Evolutionary conservation across 306 rosid genomes (phyloP).

Genomic region (Vicia faba): DNA sequence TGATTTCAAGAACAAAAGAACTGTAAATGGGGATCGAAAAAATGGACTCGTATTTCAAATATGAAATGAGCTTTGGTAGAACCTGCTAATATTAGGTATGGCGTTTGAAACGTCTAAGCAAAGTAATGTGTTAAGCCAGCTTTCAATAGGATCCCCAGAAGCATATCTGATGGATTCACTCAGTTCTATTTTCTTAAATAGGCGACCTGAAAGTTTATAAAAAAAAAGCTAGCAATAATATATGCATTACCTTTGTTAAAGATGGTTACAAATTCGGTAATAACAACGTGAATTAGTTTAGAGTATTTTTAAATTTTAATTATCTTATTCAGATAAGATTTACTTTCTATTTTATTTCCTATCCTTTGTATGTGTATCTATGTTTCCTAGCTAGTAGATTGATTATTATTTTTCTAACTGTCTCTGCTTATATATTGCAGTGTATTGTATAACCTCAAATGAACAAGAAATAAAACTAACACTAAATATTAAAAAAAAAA

Average conservation of each 20-base stretch:
- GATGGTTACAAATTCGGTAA: background rate
- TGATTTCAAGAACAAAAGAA: slow-evolving; percentile 41
- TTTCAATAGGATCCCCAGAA: slow-evolving; percentile 85
- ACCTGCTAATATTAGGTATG: slow-evolving; percentile 81
- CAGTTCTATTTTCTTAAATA: slow-evolving; percentile 82
- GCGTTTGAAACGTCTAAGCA: slow-evolving; percentile 84
- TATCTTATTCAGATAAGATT: background rate
- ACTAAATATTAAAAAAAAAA: background rate
- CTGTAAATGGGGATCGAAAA: slow-evolving; percentile 27
- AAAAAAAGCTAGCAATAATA: slow-evolving; percentile 36
- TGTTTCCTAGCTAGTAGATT: background rate
- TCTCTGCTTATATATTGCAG: slow-evolving; percentile 3
- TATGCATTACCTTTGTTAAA: slow-evolving; percentile 6
- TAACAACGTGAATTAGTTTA: slow-evolving; percentile 1
- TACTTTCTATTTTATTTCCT: background rate
- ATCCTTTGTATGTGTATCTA: background rate
- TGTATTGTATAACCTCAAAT: background rate
- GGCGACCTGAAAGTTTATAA: slow-evolving; percentile 58
- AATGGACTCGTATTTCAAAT: slow-evolving; percentile 24
- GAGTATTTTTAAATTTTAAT: background rate
- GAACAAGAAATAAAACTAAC: background rate
- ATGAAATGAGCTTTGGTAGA: slow-evolving; percentile 27
- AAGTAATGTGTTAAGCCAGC: slow-evolving; percentile 84
- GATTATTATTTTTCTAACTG: background rate
- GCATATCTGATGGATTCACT: slow-evolving; percentile 94